A percentile compares a stretch with the other conserved stretches of the same genome.
Conservation (phyloP, 129 eudicot species). For the Cynara cardunculus region DNA sequence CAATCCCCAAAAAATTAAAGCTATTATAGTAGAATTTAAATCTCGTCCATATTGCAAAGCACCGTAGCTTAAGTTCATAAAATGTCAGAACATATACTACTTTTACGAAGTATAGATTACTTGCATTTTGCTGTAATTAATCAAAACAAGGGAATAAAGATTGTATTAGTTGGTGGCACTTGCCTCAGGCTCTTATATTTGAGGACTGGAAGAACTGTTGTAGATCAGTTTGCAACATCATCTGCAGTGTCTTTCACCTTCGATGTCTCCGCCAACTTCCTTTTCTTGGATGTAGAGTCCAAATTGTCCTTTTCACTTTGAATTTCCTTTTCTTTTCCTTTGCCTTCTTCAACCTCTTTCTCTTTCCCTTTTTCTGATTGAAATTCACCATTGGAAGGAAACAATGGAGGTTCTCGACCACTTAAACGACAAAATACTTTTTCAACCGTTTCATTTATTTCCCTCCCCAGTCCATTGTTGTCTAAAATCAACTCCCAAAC, state of each 20-base stretch:
- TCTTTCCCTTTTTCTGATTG: slow-evolving; percentile 45
- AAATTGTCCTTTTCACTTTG: slow-evolving; percentile 32
- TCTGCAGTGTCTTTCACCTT: slow-evolving; percentile 36
- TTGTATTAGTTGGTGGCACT: slow-evolving; percentile 14
- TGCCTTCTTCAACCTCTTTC: slow-evolving; percentile 28
- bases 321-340: slow-evolving; percentile 42
- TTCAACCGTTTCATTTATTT: slow-evolving; percentile 91
- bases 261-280: slow-evolving; percentile 30
- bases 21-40: background rate
- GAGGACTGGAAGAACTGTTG: background rate
- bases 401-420: slow-evolving; percentile 83
- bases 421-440: slow-evolving; percentile 75
- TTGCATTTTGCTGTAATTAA: slow-evolving; percentile 4
- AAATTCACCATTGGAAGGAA: slow-evolving; percentile 44
- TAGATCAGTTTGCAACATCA: slow-evolving; percentile 34
- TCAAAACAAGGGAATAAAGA: background rate
- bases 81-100: background rate
- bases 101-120: background rate
- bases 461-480: slow-evolving; percentile 79
- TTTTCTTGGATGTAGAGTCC: slow-evolving; percentile 41
- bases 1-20: background rate
- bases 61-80: slow-evolving; percentile 1
- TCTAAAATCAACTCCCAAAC: slow-evolving; percentile 94
- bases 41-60: background rate
- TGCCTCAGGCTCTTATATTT: slow-evolving; percentile 18